These are phyloP conservation scores for Naumovozyma baii DNA, from an alignment of 805 yeast genomes.

Conservation along the genomic window DNA sequence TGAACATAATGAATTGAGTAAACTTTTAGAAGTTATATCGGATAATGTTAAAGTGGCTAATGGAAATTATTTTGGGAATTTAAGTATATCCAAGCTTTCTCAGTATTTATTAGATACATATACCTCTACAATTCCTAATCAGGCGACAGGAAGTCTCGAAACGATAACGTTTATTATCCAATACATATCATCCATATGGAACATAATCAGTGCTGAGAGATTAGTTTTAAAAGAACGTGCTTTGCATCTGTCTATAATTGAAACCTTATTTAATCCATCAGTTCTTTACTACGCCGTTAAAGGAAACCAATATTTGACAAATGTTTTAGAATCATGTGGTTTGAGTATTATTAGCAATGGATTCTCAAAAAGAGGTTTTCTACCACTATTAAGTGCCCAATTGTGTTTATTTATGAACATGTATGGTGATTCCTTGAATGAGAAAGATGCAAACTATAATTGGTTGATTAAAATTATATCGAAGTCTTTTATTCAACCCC, in stretches of 20 bases:
- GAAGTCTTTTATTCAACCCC: slow-evolving; percentile 38
- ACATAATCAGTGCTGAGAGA: slow-evolving; percentile 44
- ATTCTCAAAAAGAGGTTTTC: slow-evolving; percentile 54
- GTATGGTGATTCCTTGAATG: slow-evolving; percentile 30
- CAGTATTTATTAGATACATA: slow-evolving; percentile 11
- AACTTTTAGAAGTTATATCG: slow-evolving; percentile 12
- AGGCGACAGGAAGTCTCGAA: not conserved
- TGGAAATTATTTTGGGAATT: slow-evolving; percentile 19
- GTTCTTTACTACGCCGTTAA: slow-evolving; percentile 33
- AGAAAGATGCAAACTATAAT: slow-evolving; percentile 10
- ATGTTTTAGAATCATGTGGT: slow-evolving; percentile 21
- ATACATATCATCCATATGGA: slow-evolving; percentile 45
- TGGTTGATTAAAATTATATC: slow-evolving; percentile 49
- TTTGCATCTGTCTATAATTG: slow-evolving; percentile 49
- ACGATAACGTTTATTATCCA: slow-evolving; percentile 24
- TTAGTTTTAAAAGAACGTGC: slow-evolving; percentile 55
- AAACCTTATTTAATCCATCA: slow-evolving; percentile 36
- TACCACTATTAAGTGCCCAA: slow-evolving; percentile 47
- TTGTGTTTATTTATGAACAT: slow-evolving; percentile 38
- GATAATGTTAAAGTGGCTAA: slow-evolving; percentile 17
- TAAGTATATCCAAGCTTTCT: slow-evolving; percentile 14
- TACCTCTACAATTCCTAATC: not conserved
- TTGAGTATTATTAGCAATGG: slow-evolving; percentile 39
- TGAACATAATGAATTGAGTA: slow-evolving; percentile 9
- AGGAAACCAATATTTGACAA: slow-evolving; percentile 1